Evolutionary conservation across 1,139 yeast genomes (phyloP).

Genomic region (Suhomyces panamericanus): DNA sequence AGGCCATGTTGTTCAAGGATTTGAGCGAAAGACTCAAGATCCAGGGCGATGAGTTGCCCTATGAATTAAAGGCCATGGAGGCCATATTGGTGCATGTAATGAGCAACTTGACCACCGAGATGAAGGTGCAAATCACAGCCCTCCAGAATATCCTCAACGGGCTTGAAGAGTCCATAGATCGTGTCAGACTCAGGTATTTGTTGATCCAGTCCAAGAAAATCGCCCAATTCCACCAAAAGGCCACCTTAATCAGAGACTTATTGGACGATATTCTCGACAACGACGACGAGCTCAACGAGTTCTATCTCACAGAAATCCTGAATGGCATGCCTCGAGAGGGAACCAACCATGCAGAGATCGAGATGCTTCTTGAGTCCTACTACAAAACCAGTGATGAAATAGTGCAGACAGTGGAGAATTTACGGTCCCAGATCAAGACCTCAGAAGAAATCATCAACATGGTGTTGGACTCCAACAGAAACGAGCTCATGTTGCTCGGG

Average conservation of each 20-base stretch:
- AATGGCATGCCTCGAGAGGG: constrained; percentile 28
- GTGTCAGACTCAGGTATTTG: constrained; percentile 40
- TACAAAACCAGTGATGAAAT: constrained; percentile 47
- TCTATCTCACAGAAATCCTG: constrained; percentile 37
- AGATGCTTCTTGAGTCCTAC: constrained; percentile 45
- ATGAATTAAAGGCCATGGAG: constrained; percentile 48
- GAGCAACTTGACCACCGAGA: constrained; percentile 40
- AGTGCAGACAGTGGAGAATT: constrained; percentile 45
- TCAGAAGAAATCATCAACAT: constrained; percentile 50
- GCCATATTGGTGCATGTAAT: constrained; percentile 43
- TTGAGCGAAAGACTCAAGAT: constrained; percentile 29
- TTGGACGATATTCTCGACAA: constrained; percentile 41
- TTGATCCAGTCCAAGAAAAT: constrained; percentile 47
- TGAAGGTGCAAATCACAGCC: constrained; percentile 46
- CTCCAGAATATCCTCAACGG: constrained; percentile 38
- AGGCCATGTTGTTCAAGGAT: constrained; percentile 36
- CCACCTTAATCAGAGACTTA: constrained; percentile 40
- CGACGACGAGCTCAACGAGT: constrained; percentile 43
- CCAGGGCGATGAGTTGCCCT: constrained; percentile 33
- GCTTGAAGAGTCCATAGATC: constrained; percentile 42
- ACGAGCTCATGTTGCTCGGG: constrained; percentile 49
- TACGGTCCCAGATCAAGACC: constrained; percentile 44
- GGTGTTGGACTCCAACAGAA: constrained; percentile 48
- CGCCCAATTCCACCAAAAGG: constrained; percentile 46
- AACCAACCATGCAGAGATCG: constrained; percentile 45